These are phyloP conservation scores for Lentinula sp. DNA, from an alignment of 768 basidiomycete species.

Conservation along the genomic window DNA sequence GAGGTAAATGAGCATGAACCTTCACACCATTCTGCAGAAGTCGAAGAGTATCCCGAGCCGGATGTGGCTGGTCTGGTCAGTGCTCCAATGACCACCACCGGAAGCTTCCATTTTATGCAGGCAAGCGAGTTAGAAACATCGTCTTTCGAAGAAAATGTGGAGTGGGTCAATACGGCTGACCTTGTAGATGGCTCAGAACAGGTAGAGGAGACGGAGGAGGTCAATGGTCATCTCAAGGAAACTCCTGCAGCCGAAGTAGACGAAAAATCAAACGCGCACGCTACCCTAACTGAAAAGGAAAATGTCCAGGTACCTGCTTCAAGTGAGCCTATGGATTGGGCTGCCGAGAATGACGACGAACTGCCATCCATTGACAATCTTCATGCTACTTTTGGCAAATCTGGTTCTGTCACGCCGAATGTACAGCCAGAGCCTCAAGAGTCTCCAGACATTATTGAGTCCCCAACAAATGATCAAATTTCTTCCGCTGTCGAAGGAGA, in stretches of 20 bases:
- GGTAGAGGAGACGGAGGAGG: constrained; percentile 18
- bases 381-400: constrained; percentile 72
- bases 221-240: constrained; percentile 25
- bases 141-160: constrained; percentile 44
- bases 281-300: background rate
- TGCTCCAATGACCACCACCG: constrained; percentile 28
- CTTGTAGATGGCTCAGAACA: constrained; percentile 17
- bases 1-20: constrained; percentile 10
- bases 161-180: constrained; percentile 52
- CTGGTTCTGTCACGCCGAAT: constrained; percentile 64
- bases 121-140: constrained; percentile 67
- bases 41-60: constrained; percentile 20
- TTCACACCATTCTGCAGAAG: constrained; percentile 17
- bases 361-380: constrained; percentile 74
- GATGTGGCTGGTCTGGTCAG: constrained; percentile 35
- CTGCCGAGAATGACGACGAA: constrained; percentile 67
- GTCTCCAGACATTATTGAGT: constrained; percentile 11
- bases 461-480: constrained; percentile 23
- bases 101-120: constrained; percentile 76
- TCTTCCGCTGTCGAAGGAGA: constrained; percentile 34
- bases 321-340: constrained; percentile 67
- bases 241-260: constrained; percentile 13
- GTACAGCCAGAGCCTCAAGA: constrained; percentile 26
- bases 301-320: constrained; percentile 9
- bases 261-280: background rate